phyloP scores from a whole-genome alignment of 2,329 filamentous ascomycete species.

The Elsinoe ampelina region DNA sequence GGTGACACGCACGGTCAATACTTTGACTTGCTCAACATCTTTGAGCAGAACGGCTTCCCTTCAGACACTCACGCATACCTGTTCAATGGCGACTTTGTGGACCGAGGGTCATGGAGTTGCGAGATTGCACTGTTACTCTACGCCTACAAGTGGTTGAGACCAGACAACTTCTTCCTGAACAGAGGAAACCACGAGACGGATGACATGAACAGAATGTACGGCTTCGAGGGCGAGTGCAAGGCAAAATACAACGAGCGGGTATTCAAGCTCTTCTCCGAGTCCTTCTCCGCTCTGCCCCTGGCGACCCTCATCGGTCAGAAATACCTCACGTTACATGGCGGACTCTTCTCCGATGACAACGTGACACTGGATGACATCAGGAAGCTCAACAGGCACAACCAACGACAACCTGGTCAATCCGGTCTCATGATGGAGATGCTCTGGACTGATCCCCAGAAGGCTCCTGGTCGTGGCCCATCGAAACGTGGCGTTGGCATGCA shows the following conservation, averaged over 20 bases:
- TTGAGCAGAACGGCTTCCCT: constrained; percentile 79
- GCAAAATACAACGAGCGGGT: constrained; percentile 93
- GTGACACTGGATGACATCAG: constrained; percentile 87
- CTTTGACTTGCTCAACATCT: constrained; percentile 94
- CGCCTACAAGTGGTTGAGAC: constrained; percentile 92
- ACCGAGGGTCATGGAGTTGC: constrained; percentile 95
- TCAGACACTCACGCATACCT: constrained; percentile 83
- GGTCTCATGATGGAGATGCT: constrained; percentile 99
- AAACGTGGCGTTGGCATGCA: constrained; percentile 95
- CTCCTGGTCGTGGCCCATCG: constrained; percentile 79
- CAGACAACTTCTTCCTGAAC: constrained; percentile 81
- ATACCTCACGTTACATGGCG: constrained; percentile 87
- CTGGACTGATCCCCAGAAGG: constrained; percentile 91
- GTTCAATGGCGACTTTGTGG: constrained; percentile 98
- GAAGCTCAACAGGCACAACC: constrained; percentile 80
- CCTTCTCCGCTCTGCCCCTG: constrained; percentile 86
- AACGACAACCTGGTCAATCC: constrained; percentile 83
- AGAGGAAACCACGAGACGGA: constrained; percentile 98
- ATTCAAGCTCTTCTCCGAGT: constrained; percentile 97
- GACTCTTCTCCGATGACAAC: constrained; percentile 92
- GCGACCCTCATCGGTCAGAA: constrained; percentile 87
- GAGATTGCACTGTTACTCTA: constrained; percentile 91
- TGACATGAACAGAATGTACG: constrained; percentile 98
- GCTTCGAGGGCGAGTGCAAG: constrained; percentile 96
- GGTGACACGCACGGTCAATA: constrained; percentile 98